Percentiles rank a stretch among this genome's conserved stretches.
phyloP scores from a whole-genome alignment of 2,329 filamentous ascomycete genomes.

The Huntiella omanensis region DNA sequence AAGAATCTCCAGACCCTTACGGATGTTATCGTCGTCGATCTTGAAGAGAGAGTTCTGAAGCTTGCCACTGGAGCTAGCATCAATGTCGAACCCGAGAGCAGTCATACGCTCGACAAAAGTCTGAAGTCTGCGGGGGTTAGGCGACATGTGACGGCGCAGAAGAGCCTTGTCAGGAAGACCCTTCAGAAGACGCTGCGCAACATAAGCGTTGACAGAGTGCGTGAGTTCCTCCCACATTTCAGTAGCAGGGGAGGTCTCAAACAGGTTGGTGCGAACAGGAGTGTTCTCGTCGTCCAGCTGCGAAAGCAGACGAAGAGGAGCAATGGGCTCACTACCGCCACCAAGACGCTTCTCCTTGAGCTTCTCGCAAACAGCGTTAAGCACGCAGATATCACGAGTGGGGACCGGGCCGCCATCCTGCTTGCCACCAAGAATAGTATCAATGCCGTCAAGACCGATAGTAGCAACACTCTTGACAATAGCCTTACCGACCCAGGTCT shows the following conservation, averaged over 20 bases:
- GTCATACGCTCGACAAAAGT: constrained; percentile 89
- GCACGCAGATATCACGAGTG: constrained; percentile 59
- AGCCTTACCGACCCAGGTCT: constrained; percentile 85
- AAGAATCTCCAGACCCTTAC: constrained; percentile 95
- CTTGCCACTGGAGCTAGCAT: constrained; percentile 72
- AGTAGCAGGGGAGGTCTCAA: constrained; percentile 72
- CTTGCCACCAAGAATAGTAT: constrained; percentile 55
- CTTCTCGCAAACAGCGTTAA: constrained; percentile 68
- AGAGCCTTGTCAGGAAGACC: constrained; percentile 83
- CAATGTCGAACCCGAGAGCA: constrained; percentile 74
- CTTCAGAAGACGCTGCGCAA: constrained; percentile 65
- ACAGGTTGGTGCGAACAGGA: constrained; percentile 89
- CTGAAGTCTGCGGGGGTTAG: constrained; percentile 72
- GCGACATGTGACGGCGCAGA: constrained; percentile 67
- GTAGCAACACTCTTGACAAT: constrained; percentile 85
- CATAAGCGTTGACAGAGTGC: constrained; percentile 78
- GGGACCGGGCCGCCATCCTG: constrained; percentile 34
- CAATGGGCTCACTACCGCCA: constrained; percentile 58
- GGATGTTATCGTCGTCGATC: constrained; percentile 69
- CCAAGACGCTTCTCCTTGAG: constrained; percentile 79
- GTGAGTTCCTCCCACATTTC: constrained; percentile 90
- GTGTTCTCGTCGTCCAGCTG: constrained; percentile 97
- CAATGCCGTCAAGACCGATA: constrained; percentile 68
- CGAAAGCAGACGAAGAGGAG: constrained; percentile 73
- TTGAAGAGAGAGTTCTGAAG: constrained; percentile 92